Percentiles rank a stretch among this genome's conserved stretches.
These are phyloP conservation scores for Bisporella sp. DNA, from an alignment of 2,329 filamentous ascomycete genomes.

Conservation along the genomic window DNA sequence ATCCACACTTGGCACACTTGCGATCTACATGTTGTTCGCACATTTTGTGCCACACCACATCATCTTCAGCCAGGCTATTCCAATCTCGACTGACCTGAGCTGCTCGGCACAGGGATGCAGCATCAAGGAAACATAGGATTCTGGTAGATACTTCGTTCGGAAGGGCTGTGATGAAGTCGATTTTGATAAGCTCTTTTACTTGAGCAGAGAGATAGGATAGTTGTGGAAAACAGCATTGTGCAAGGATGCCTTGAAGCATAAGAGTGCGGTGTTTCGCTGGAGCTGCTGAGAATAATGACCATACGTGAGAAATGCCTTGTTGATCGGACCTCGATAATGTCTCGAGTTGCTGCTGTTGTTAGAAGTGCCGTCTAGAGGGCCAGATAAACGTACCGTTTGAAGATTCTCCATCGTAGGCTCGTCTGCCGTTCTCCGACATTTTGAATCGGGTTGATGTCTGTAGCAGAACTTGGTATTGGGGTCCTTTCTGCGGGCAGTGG, in stretches of 20 bases:
- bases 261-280: conserved; percentile 89
- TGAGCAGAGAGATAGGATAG: conserved; percentile 87
- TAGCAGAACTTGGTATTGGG: conserved; percentile 92
- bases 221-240: conserved; percentile 96
- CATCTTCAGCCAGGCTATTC: conserved; percentile 88
- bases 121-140: conserved; percentile 88
- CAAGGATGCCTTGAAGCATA: conserved; percentile 93
- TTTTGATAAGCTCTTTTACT: conserved; percentile 91
- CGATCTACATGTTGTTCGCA: conserved; percentile 94
- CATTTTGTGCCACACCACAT: conserved; percentile 97
- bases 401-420: conserved; percentile 95
- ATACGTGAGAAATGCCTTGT: conserved; percentile 93
- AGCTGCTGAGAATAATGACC: conserved; percentile 94
- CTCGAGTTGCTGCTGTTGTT: conserved; percentile 61
- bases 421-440: conserved; percentile 87
- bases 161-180: conserved; percentile 87
- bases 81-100: conserved; percentile 88
- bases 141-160: conserved; percentile 89
- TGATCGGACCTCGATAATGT: conserved; percentile 77
- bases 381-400: conserved; percentile 59
- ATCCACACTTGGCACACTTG: conserved; percentile 92
- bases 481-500: conserved; percentile 32
- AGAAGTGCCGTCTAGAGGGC: conserved; percentile 1
- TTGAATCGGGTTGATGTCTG: conserved; percentile 85
- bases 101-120: conserved; percentile 88